Conservation (phyloP, 2,329 filamentous ascomycete species). For the Parafenestella ontariensis region DNA sequence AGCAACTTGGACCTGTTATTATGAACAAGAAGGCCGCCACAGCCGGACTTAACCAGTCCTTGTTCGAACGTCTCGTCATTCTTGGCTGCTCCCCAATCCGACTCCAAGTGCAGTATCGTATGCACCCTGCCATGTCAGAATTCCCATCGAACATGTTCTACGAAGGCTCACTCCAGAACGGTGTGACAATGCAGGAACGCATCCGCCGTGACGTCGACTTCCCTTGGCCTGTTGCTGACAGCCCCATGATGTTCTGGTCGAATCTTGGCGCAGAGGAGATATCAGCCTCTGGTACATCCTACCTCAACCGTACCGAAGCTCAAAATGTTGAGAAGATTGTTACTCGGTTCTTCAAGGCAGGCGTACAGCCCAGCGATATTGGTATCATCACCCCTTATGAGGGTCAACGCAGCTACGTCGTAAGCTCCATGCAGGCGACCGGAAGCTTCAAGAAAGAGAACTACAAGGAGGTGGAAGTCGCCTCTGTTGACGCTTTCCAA, state of each 20-base stretch:
- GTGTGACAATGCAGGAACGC: constrained; percentile 87
- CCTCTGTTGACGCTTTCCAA: constrained; percentile 98
- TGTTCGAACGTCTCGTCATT: constrained; percentile 95
- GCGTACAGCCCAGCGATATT: constrained; percentile 90
- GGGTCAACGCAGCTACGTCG: constrained; percentile 96
- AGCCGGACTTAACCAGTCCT: constrained; percentile 95
- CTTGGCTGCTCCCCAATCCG: constrained; percentile 90
- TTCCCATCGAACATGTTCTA: constrained; percentile 99
- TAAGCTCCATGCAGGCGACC: constrained; percentile 98
- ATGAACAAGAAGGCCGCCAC: constrained; percentile 99
- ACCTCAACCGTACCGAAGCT: constrained; percentile 96
- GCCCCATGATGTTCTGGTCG: constrained; percentile 99
- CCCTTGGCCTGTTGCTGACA: constrained; percentile 92
- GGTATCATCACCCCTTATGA: constrained; percentile 99
- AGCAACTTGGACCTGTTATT: constrained; percentile 96
- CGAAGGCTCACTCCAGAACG: constrained; percentile 95
- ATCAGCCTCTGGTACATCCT: constrained; percentile 95
- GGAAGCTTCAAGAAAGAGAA: constrained; percentile 98
- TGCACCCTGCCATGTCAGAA: constrained; percentile 96
- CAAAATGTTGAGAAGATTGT: constrained; percentile 99
- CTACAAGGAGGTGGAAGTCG: constrained; percentile 98
- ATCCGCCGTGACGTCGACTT: constrained; percentile 95
- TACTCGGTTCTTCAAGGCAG: constrained; percentile 97
- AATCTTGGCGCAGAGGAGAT: constrained; percentile 98
- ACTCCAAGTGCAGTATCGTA: constrained; percentile 96